phyloP scores from a whole-genome alignment of 352 stramenopile species.

The Plasmopara halstedii region DNA sequence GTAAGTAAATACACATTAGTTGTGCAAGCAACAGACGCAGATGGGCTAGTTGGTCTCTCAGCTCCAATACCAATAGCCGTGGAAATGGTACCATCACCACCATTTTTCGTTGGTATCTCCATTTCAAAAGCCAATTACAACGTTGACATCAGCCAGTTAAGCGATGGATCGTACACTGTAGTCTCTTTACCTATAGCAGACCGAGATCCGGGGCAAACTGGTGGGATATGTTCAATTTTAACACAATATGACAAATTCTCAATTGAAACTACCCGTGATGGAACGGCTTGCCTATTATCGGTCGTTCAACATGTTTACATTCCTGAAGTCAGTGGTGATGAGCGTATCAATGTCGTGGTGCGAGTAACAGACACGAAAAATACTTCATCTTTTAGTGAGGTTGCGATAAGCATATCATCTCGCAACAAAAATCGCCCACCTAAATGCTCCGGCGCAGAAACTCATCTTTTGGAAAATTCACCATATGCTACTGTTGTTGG shows the following conservation, averaged over 20 bases:
- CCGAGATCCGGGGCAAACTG: constrained; percentile 33
- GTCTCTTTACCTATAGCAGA: constrained; percentile 37
- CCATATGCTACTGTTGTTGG: constrained; percentile 17
- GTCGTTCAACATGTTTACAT: constrained; percentile 10
- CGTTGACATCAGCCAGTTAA: constrained; percentile 39
- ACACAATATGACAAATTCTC: constrained; percentile 21
- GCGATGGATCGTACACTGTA: constrained; percentile 32
- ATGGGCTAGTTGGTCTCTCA: constrained; percentile 30
- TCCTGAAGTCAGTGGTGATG: constrained; percentile 1
- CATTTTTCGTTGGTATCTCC: constrained; percentile 37
- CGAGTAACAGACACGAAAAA: constrained; percentile 33
- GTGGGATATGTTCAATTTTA: constrained; percentile 35
- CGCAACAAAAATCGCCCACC: constrained; percentile 45
- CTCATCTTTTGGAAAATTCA: constrained; percentile 44
- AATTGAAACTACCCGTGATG: constrained; percentile 15
- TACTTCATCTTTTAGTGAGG: constrained; percentile 26
- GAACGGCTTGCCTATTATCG: constrained; percentile 13
- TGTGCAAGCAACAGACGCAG: constrained; percentile 34
- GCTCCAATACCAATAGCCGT: constrained; percentile 33
- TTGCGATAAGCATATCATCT: constrained; percentile 35
- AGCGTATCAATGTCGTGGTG: constrained; percentile 10
- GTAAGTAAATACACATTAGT: constrained; percentile 27
- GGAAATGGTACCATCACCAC: constrained; percentile 30
- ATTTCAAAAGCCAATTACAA: constrained; percentile 22
- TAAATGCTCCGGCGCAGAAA: constrained; percentile 14